phyloP scores from a whole-genome alignment of 805 yeast genomes.

The Kluyveromyces starmeri region DNA sequence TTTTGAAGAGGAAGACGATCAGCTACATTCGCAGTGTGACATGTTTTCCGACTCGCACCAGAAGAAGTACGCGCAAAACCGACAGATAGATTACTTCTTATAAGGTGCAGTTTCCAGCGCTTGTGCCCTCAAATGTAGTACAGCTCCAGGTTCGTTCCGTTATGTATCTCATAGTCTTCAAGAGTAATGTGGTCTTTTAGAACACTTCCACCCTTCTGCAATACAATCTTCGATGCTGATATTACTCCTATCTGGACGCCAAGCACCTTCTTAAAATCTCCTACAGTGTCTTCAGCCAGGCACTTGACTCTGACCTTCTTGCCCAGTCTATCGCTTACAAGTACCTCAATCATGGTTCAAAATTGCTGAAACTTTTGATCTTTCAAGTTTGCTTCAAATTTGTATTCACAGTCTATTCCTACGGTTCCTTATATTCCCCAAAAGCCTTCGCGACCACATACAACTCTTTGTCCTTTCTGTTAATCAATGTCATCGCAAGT shows the following conservation, averaged over 20 bases:
- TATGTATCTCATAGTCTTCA: slow-evolving; percentile 92
- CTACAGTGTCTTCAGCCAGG: slow-evolving; percentile 73
- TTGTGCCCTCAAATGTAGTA: slow-evolving; percentile 50
- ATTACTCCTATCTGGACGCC: slow-evolving; percentile 77
- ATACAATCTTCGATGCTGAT: slow-evolving; percentile 48
- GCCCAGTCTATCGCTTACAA: slow-evolving; percentile 73
- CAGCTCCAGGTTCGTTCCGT: slow-evolving; percentile 79
- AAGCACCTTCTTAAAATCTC: slow-evolving; percentile 80
- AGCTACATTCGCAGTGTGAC: slow-evolving; percentile 13
- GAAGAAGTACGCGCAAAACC: slow-evolving; percentile 23
- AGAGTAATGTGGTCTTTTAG: slow-evolving; percentile 84
- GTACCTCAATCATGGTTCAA: slow-evolving; percentile 63
- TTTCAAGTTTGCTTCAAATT: too few relatives aligned
- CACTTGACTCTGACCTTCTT: slow-evolving; percentile 85
- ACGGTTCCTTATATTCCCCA: too few relatives aligned
- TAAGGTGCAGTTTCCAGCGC: too few relatives aligned
- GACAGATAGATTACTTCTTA: slow-evolving; percentile 29
- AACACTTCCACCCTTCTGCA: slow-evolving; percentile 79
- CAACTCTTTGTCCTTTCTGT: too few relatives aligned
- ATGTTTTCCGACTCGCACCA: slow-evolving; percentile 30
- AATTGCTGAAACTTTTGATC: too few relatives aligned
- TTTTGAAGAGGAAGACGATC: slow-evolving; percentile 12
- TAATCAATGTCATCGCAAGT: too few relatives aligned
- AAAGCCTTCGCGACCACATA: too few relatives aligned
- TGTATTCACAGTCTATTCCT: too few relatives aligned